Base-by-base conservation (phyloP, 2,329 filamentous ascomycete species). In the Nannizziopsis barbatae region DNA sequence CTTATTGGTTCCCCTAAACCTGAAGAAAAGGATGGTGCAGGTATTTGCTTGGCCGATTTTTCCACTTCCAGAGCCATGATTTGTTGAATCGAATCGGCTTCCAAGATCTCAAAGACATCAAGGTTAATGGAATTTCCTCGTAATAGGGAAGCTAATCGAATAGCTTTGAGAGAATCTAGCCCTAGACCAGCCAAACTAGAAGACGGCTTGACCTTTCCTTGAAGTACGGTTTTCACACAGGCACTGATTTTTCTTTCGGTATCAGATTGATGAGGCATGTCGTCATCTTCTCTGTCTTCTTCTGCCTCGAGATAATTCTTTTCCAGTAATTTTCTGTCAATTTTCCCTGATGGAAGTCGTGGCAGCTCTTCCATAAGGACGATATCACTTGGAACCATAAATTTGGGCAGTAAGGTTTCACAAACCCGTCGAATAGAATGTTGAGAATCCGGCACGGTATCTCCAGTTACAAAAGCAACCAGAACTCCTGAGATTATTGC, bases 361-460 rank as follows among this genome's bases (percentile, higher is more conserved):
- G 87, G 87, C 49, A 95, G 81, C 7, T 74, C 69, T 0, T 72
- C 55, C 53, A 84, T 66, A 1, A 84, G 58, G 0, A 86, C 63
- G 18, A 93, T 68, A 52, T 93, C 83, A 3, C 76, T 75, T 0
- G 89, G 89, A 1, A 93, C 67, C 89, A 95, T 95, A 60, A 82
- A 92, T 3, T 73, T 71, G 0, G 88, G 86, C 1, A 95, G 72
- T 86, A 87, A 94, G 44, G 74, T 72, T 44, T 72, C 74, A 64
- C 86, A 94, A 3, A 71, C 75, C 12, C 71, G 60, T 30, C 76
- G 58, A 9, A 94, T 68, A 10, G 63, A 27, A 27, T 3, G 53
- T 22, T 63, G 62, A 31, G 61, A 63, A 14, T 65, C 67, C 50
- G 70, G 57, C 5, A 57, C 54, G 2, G 64, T 57, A 32, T 77